Conservation (phyloP, 2,329 filamentous ascomycete genomes). For the Claviceps sorghi region DNA sequence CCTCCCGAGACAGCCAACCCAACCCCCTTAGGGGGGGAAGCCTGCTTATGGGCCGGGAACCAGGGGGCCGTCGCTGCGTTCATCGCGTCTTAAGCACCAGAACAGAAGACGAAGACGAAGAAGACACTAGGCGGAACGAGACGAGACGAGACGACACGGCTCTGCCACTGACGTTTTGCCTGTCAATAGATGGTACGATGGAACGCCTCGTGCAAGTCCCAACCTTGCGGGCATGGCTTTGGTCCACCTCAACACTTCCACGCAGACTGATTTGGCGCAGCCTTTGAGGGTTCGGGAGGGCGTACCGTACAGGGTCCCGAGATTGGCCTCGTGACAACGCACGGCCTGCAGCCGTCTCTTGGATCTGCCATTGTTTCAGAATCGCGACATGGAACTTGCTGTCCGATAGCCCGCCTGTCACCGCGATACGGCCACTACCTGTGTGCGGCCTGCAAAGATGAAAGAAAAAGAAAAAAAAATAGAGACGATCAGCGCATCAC, state of each 20-base stretch:
- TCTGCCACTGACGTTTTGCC: background rate
- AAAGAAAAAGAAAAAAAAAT: too few relatives aligned
- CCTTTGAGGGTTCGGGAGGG: background rate
- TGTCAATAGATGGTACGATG: background rate
- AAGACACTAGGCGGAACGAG: background rate
- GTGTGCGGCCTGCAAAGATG: too few relatives aligned
- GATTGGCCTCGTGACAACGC: background rate
- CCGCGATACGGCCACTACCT: background rate
- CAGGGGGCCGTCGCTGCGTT: background rate
- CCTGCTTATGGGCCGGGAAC: background rate
- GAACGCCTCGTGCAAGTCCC: background rate
- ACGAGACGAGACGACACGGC: background rate
- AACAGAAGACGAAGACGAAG: background rate
- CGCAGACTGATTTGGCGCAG: background rate
- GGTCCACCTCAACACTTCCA: background rate
- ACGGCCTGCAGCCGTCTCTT: constrained; percentile 8
- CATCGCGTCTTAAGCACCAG: background rate
- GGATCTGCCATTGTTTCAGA: constrained; percentile 13
- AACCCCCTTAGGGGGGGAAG: background rate
- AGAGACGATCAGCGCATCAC: background rate
- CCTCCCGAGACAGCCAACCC: constrained; percentile 1
- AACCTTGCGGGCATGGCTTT: background rate
- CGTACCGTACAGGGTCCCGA: background rate
- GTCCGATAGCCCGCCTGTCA: too few relatives aligned
- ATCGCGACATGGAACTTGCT: background rate